Evolutionary conservation across 176 grass and related monocot species (phyloP), one percentile per base, ranked within the genome.

Genomic region (Pontederia crassipes): DNA sequence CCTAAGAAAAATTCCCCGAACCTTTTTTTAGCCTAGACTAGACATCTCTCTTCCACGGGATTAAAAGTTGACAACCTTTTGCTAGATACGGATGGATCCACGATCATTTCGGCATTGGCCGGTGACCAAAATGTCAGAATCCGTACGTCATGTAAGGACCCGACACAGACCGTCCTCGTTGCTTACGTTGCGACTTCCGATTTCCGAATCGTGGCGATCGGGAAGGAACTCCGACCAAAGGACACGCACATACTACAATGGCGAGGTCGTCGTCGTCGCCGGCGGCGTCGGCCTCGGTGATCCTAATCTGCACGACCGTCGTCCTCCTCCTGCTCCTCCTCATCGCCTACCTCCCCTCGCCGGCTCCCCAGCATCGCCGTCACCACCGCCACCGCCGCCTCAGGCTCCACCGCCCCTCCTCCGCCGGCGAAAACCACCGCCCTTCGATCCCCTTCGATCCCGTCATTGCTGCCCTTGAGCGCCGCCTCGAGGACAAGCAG

Each of bases 381-480:
- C 92, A 88, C 76, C 59, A 82, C 85, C 53, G 69, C 81, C 9
- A 89, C 75, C 86, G 90, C 77, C 86, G 82, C 61, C 83, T 86
- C 66, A 80, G 75, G 73, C 76, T 78, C 60, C 75, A 79, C 57
- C 60, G 74, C 46, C 71, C 49, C 74, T 67, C 35, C 52, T 65
- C 65, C 54, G 28, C 57, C 65, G 48, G 75, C 51, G 8, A 59
- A 17, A 4, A 55, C 8, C 49, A 9, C 49, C 78, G 66, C 53
- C 61, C 74, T 2, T 46, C 72, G 49, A 75, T 80, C 4, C 63
- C 77, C 12, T 90, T 90, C 68, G 86, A 95, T 57, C 86, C 90
- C 58, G 40, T 82, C 74, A 82, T 95, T 29, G 80, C 86, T 16
- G 78, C 79, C 70, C 60, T 89, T 77, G 78, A 90, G 80, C 83